These are phyloP conservation scores for Pilaira anomala DNA, from an alignment of 192 early-diverging fungal species.

Conservation along the genomic window DNA sequence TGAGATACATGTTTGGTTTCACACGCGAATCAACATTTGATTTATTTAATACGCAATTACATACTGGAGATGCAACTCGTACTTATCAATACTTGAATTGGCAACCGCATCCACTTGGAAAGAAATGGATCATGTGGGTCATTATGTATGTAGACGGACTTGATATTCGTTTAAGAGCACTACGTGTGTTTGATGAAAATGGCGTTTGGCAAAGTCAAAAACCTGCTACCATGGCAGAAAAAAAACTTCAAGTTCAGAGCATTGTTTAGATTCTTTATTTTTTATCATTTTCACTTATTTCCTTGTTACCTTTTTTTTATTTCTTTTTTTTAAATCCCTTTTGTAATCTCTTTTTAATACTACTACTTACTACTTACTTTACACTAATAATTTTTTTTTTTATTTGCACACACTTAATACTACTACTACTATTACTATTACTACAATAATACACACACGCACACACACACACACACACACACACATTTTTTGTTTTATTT, in stretches of 20 bases:
- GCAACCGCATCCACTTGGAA: conserved; percentile 26
- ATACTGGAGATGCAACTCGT: conserved; percentile 1
- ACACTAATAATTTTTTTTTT: background rate
- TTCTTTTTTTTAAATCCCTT: background rate
- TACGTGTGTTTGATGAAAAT: conserved; percentile 20
- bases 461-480: background rate
- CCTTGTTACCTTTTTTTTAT: conserved; percentile 1
- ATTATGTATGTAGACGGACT: conserved; percentile 27
- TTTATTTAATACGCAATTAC: conserved; percentile 15
- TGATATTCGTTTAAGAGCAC: conserved; percentile 22
- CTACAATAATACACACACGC: too few species aligned
- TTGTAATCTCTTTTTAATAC: background rate
- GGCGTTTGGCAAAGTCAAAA: conserved; percentile 16
- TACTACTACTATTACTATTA: too few species aligned
- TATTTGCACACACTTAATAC: too few species aligned
- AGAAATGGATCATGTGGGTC: conserved; percentile 27
- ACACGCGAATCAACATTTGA: conserved; percentile 16
- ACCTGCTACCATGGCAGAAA: background rate
- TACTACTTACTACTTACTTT: background rate
- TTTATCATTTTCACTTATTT: background rate
- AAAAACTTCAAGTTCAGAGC: background rate
- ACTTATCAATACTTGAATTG: conserved; percentile 22
- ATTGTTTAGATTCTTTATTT: conserved; percentile 3
- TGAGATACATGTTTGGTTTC: conserved; percentile 24
- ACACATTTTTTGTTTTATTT: too few species aligned